Percentiles rank a stretch among this genome's conserved stretches.
Conservation (phyloP, 2,329 filamentous ascomycete species). For the Nakataea oryzae region DNA sequence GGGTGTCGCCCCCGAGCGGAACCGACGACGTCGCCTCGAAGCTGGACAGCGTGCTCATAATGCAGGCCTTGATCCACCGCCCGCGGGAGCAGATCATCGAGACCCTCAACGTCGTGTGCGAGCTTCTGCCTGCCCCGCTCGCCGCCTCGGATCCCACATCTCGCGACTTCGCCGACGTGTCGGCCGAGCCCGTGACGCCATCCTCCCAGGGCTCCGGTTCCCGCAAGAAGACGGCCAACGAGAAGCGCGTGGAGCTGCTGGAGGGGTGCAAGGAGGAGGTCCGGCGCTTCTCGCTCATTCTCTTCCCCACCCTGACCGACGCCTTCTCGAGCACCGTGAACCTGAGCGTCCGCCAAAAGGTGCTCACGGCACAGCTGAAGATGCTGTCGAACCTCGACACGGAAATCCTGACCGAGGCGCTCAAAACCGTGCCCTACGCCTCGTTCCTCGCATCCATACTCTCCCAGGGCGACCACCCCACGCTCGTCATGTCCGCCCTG, state of each 20-base stretch:
- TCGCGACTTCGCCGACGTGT: constrained; percentile 32
- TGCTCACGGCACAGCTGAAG: constrained; percentile 89
- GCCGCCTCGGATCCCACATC: constrained; percentile 33
- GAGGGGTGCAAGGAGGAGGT: constrained; percentile 78
- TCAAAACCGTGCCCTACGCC: constrained; percentile 84
- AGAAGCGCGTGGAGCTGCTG: constrained; percentile 73
- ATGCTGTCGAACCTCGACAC: constrained; percentile 95
- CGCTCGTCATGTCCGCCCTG: constrained; percentile 75
- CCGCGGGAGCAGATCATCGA: constrained; percentile 95
- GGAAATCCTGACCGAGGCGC: constrained; percentile 70
- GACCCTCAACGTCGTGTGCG: constrained; percentile 94
- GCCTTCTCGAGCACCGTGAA: constrained; percentile 98
- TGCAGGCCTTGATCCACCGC: constrained; percentile 95
- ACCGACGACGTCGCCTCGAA: constrained; percentile 71
- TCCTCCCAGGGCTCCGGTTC: constrained; percentile 1
- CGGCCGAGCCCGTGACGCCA: background rate
- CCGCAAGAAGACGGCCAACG: constrained; percentile 41
- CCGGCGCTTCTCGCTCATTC: constrained; percentile 81
- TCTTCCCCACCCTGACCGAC: constrained; percentile 90
- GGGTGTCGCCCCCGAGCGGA: constrained; percentile 79
- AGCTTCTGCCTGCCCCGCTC: constrained; percentile 71
- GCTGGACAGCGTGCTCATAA: constrained; percentile 92
- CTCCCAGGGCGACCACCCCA: constrained; percentile 87
- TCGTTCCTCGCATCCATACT: constrained; percentile 93
- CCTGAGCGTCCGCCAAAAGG: constrained; percentile 85